phyloP scores from a whole-genome alignment of 768 basidiomycete genomes.

The Suillus subalutaceus region DNA sequence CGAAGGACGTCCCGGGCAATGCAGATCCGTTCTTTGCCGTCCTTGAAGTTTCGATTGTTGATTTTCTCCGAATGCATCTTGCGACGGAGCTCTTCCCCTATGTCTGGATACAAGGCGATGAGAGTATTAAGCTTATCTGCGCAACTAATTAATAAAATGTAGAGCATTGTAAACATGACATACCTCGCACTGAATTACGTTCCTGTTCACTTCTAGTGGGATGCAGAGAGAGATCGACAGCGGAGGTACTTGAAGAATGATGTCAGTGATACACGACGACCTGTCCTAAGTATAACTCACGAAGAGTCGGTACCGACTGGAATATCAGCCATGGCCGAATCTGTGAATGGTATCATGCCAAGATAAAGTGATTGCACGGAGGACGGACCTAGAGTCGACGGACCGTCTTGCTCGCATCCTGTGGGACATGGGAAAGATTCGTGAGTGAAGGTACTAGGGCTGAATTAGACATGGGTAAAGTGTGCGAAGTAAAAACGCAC shows the following conservation, averaged over 20 bases:
- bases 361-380: too few species aligned
- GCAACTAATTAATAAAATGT: neutral
- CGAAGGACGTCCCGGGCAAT: conserved; percentile 13
- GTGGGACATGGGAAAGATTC: conserved; percentile 19
- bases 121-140: conserved; percentile 17
- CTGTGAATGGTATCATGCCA: neutral
- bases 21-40: conserved; percentile 20
- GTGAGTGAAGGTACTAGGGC: conserved; percentile 13
- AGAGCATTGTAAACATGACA: neutral
- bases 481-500: conserved; percentile 14
- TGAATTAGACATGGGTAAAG: neutral
- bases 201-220: neutral
- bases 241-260: neutral
- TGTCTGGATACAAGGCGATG: conserved; percentile 19
- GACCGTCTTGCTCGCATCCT: neutral
- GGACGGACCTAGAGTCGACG: conserved; percentile 11
- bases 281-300: neutral
- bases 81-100: neutral
- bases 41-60: conserved; percentile 3
- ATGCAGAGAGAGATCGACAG: too few species aligned
- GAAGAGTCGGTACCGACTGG: neutral
- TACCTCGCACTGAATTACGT: neutral
- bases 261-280: neutral
- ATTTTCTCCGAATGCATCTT: conserved; percentile 15
- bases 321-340: conserved; percentile 1